phyloP scores from a whole-genome alignment of 164 flowering plant species.

The Dillenia turbinata region DNA sequence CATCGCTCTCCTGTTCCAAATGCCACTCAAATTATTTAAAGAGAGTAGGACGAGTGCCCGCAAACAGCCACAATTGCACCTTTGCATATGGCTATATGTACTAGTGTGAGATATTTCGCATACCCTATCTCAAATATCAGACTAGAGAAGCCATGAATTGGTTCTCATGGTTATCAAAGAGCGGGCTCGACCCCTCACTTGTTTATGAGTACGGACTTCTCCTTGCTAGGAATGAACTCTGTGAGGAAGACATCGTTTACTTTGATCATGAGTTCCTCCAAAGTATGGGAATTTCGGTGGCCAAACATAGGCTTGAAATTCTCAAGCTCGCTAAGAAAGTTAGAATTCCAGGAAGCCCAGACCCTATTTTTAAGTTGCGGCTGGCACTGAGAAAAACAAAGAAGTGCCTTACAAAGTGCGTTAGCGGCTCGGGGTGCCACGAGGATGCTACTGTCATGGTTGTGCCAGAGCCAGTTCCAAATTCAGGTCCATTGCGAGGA shows the following conservation, averaged over 20 bases:
- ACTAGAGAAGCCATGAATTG: slow-evolving; percentile 59
- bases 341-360: slow-evolving; percentile 4
- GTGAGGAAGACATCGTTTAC: slow-evolving; percentile 48
- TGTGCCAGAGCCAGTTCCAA: slow-evolving; percentile 5
- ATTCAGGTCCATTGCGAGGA: slow-evolving; percentile 14
- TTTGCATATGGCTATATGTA: slow-evolving; percentile 3
- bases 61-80: slow-evolving; percentile 8
- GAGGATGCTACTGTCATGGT: background rate
- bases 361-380: slow-evolving; percentile 17
- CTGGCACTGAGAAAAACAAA: slow-evolving; percentile 30
- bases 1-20: slow-evolving; percentile 20
- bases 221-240: slow-evolving; percentile 66
- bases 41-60: slow-evolving; percentile 8
- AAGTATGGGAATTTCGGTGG: slow-evolving; percentile 75
- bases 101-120: background rate
- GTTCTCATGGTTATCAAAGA: slow-evolving; percentile 76
- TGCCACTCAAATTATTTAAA: slow-evolving; percentile 17
- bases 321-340: slow-evolving; percentile 51
- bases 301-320: slow-evolving; percentile 84
- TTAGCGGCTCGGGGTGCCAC: slow-evolving; percentile 15
- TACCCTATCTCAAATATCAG: background rate
- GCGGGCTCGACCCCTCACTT: slow-evolving; percentile 48
- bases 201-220: slow-evolving; percentile 57
- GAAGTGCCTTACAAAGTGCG: slow-evolving; percentile 15
- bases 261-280: slow-evolving; percentile 87